These are phyloP conservation scores for Mortierella sp. DNA, from an alignment of 371 early-diverging fungal species.

Conservation along the genomic window DNA sequence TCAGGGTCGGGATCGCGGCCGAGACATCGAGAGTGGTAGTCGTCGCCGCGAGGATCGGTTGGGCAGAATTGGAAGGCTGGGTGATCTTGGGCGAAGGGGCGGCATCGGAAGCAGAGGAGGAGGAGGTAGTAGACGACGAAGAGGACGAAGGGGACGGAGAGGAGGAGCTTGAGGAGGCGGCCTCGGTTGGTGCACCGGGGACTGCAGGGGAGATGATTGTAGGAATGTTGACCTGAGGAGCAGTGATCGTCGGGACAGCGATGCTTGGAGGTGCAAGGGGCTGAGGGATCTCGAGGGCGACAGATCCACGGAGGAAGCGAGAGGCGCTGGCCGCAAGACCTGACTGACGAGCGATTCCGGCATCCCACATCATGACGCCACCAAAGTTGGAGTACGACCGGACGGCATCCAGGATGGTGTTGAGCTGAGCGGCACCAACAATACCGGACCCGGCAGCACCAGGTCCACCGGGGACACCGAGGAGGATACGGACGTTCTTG, in stretches of 20 bases:
- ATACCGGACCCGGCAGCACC: slow-evolving; percentile 71
- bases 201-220: not conserved
- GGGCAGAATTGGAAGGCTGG: not conserved
- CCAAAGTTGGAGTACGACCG: slow-evolving; percentile 65
- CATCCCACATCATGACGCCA: slow-evolving; percentile 82
- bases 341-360: slow-evolving; percentile 50
- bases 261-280: not conserved
- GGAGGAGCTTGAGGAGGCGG: not conserved
- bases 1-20: not conserved
- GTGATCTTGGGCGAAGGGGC: not conserved
- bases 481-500: slow-evolving; percentile 69
- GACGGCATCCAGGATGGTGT: slow-evolving; percentile 58
- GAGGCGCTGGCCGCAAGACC: slow-evolving; percentile 33
- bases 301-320: slow-evolving; percentile 13
- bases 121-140: not conserved
- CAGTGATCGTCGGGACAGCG: not conserved
- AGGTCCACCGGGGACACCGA: slow-evolving; percentile 74
- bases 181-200: not conserved
- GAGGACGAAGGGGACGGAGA: not conserved
- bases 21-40: slow-evolving; percentile 2
- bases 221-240: not conserved
- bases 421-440: slow-evolving; percentile 58
- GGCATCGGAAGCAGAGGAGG: not conserved
- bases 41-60: not conserved
- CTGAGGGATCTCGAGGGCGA: not conserved